Conservation (phyloP, 2,329 filamentous ascomycete genomes). For the Chrysoporthe cubensis region DNA sequence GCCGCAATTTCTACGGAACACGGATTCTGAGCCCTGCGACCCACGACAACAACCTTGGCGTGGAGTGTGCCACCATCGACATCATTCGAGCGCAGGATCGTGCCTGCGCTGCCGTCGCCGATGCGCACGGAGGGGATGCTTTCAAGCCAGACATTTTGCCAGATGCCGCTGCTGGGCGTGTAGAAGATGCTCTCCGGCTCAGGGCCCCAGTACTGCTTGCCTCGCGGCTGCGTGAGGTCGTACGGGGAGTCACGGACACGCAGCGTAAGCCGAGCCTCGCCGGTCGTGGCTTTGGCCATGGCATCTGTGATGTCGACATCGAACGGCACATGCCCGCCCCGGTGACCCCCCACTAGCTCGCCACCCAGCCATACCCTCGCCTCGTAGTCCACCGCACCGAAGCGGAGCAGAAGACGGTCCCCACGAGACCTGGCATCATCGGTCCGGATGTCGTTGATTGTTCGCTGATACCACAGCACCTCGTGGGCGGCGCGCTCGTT, state of each 20-base stretch:
- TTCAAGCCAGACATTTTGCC: conserved; percentile 62
- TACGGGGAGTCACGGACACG: conserved; percentile 67
- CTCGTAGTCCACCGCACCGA: conserved; percentile 66
- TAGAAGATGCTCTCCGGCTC: conserved; percentile 65
- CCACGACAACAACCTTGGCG: conserved; percentile 53
- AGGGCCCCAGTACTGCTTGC: conserved; percentile 69
- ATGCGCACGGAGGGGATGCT: conserved; percentile 56
- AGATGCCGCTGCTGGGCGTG: conserved; percentile 60
- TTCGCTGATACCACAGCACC: conserved; percentile 68
- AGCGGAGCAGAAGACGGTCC: conserved; percentile 54
- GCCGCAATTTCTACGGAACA: conserved; percentile 59
- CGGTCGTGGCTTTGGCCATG: conserved; percentile 35
- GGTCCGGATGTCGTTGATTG: conserved; percentile 53
- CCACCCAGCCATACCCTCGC: conserved; percentile 62
- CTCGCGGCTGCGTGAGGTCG: conserved; percentile 67
- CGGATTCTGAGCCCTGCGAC: conserved; percentile 49
- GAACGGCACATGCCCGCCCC: conserved; percentile 63
- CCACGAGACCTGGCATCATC: conserved; percentile 44
- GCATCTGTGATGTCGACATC: conserved; percentile 61
- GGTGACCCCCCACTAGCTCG: conserved; percentile 55
- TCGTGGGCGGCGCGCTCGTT: conserved; percentile 66
- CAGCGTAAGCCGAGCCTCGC: conserved; percentile 51
- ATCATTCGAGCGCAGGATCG: conserved; percentile 58
- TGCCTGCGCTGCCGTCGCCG: conserved; percentile 61
- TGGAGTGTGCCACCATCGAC: conserved; percentile 56